Conservation (phyloP, 108 stramenopile genomes). For the Pseudonitzschia delicatissima region DNA sequence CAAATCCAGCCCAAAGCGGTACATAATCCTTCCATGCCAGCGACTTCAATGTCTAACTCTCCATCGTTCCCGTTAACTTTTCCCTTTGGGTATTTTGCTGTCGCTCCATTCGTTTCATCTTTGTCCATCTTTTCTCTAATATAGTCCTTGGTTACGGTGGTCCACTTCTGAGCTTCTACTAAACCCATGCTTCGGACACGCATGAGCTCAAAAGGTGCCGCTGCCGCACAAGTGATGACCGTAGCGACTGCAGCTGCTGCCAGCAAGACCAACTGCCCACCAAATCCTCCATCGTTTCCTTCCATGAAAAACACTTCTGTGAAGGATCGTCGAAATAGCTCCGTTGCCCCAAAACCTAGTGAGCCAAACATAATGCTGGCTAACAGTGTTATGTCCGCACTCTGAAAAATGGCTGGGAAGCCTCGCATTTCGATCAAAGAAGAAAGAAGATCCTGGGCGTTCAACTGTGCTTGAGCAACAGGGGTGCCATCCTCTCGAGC, state of each 20-base stretch:
- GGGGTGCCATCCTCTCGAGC: constrained; percentile 1
- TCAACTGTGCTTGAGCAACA: constrained; percentile 31
- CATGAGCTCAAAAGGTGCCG: constrained; percentile 33
- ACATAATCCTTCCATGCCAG: constrained; percentile 29
- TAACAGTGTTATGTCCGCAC: constrained; percentile 87
- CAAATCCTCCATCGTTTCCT: constrained; percentile 31
- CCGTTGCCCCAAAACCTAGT: constrained; percentile 89
- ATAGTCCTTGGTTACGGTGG: constrained; percentile 57
- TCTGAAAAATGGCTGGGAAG: constrained; percentile 70
- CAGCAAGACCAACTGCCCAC: constrained; percentile 59
- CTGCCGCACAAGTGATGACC: constrained; percentile 26
- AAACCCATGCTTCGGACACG: constrained; percentile 76
- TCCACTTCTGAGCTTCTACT: constrained; percentile 51
- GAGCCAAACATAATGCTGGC: constrained; percentile 83
- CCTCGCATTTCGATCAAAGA: constrained; percentile 65
- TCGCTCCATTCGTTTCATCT: not conserved
- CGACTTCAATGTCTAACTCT: constrained; percentile 11
- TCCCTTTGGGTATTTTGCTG: too few species aligned
- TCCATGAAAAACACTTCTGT: constrained; percentile 59
- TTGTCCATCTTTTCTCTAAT: constrained; percentile 30
- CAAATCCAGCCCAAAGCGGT: constrained; percentile 75
- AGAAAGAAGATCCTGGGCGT: constrained; percentile 56
- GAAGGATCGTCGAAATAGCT: constrained; percentile 83
- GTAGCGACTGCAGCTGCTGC: constrained; percentile 74
- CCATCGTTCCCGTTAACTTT: not conserved